Conservation (phyloP, 495 filamentous ascomycete genomes). For the Talaromyces wortmannii region DNA sequence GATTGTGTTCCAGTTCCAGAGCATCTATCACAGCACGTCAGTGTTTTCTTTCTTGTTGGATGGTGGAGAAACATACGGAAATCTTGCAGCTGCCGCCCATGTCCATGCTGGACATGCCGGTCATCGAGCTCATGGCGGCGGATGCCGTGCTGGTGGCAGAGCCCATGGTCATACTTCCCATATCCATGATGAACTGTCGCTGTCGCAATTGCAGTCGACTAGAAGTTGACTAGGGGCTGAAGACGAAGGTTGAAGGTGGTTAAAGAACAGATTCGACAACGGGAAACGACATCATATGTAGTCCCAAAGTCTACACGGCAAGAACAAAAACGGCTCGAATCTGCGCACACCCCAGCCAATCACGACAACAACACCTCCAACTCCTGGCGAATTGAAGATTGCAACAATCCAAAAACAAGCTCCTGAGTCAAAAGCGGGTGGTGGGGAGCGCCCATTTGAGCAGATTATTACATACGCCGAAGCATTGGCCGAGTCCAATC, state of each 20-base stretch:
- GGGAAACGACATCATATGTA: not conserved
- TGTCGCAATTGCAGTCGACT: not conserved
- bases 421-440: not conserved
- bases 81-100: conserved; percentile 5
- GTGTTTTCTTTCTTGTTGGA: not conserved
- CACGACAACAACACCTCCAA: not conserved
- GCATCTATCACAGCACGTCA: conserved; percentile 43
- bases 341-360: not conserved
- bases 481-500: too few relatives aligned
- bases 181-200: not conserved
- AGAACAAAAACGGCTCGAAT: not conserved
- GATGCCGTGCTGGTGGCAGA: conserved; percentile 16
- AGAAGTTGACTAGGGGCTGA: not conserved
- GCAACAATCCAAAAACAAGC: not conserved
- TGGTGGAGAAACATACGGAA: not conserved
- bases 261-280: not conserved
- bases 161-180: conserved; percentile 11
- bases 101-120: not conserved
- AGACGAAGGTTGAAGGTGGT: not conserved
- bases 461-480: not conserved
- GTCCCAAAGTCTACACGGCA: not conserved
- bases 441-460: conserved; percentile 1
- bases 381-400: not conserved
- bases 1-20: conserved; percentile 73
- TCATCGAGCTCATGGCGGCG: not conserved